phyloP scores from a whole-genome alignment of 805 yeast genomes.

The Suhomyces sp. region DNA sequence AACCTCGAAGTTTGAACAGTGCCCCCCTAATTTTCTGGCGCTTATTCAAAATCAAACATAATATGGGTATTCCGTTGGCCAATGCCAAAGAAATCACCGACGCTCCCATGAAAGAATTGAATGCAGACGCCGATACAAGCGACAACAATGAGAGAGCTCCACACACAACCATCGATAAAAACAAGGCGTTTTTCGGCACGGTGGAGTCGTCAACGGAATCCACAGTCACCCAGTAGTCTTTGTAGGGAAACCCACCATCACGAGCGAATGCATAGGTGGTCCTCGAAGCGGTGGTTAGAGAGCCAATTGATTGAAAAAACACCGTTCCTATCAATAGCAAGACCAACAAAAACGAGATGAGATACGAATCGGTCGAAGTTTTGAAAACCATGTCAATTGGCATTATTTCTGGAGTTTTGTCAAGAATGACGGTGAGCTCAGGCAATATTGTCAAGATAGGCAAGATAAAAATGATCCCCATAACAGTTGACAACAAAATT shows the following conservation, averaged over 20 bases:
- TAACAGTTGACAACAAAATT: constrained; percentile 59
- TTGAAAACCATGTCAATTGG: constrained; percentile 79
- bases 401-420: constrained; percentile 60
- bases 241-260: constrained; percentile 75
- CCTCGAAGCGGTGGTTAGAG: constrained; percentile 78
- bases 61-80: constrained; percentile 74
- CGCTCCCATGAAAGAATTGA: constrained; percentile 81
- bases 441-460: constrained; percentile 74
- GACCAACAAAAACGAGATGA: constrained; percentile 68
- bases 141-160: constrained; percentile 62
- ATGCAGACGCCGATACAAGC: constrained; percentile 67
- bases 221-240: constrained; percentile 62
- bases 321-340: constrained; percentile 66
- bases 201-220: constrained; percentile 52
- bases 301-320: constrained; percentile 73
- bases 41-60: constrained; percentile 57
- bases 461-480: constrained; percentile 68
- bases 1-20: constrained; percentile 56
- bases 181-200: constrained; percentile 69
- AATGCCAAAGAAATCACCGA: constrained; percentile 72
- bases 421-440: constrained; percentile 54
- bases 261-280: constrained; percentile 80
- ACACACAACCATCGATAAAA: constrained; percentile 62
- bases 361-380: constrained; percentile 61
- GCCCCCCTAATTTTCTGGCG: constrained; percentile 65